Percentiles rank a stretch among this genome's conserved stretches.
Evolutionary conservation across 805 yeast genomes (phyloP).

Genomic region (Isabelozyma heimii): DNA sequence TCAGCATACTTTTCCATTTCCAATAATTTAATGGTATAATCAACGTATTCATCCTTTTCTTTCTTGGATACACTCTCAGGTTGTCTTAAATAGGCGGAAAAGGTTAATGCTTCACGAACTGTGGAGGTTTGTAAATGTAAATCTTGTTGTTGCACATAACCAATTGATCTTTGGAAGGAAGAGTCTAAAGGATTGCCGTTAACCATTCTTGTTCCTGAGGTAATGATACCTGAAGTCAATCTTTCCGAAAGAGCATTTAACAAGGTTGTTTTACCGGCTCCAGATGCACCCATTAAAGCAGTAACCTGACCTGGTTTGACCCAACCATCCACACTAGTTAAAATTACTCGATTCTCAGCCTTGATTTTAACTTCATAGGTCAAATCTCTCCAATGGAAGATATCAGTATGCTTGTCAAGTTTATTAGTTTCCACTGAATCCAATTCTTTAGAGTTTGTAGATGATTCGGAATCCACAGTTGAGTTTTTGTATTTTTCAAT

Average conservation of each 20-base stretch:
- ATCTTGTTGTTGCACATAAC: constrained; percentile 34
- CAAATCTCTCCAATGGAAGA: constrained; percentile 77
- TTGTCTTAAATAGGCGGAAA: constrained; percentile 25
- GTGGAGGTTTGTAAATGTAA: constrained; percentile 30
- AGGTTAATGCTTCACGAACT: constrained; percentile 25
- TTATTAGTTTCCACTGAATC: constrained; percentile 12
- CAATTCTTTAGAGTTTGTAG: background rate
- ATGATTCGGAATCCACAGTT: constrained; percentile 11
- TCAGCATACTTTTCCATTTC: constrained; percentile 26
- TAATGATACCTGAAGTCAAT: constrained; percentile 21
- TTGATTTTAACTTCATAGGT: constrained; percentile 68
- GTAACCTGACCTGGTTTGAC: constrained; percentile 81
- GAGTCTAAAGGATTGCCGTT: constrained; percentile 21
- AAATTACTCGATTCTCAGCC: constrained; percentile 55
- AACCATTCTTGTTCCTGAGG: constrained; percentile 34
- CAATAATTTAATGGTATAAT: constrained; percentile 20
- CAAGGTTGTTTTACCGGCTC: constrained; percentile 46
- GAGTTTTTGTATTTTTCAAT: constrained; percentile 14
- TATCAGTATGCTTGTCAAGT: constrained; percentile 35
- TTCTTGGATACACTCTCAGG: constrained; percentile 15
- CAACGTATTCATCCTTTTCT: constrained; percentile 24
- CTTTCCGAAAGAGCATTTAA: constrained; percentile 35
- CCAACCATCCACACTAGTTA: constrained; percentile 74
- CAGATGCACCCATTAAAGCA: constrained; percentile 61
- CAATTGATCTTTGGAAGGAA: constrained; percentile 31